phyloP scores from a whole-genome alignment of 2,329 filamentous ascomycete genomes.

The Microdochium trichocladiopsis region DNA sequence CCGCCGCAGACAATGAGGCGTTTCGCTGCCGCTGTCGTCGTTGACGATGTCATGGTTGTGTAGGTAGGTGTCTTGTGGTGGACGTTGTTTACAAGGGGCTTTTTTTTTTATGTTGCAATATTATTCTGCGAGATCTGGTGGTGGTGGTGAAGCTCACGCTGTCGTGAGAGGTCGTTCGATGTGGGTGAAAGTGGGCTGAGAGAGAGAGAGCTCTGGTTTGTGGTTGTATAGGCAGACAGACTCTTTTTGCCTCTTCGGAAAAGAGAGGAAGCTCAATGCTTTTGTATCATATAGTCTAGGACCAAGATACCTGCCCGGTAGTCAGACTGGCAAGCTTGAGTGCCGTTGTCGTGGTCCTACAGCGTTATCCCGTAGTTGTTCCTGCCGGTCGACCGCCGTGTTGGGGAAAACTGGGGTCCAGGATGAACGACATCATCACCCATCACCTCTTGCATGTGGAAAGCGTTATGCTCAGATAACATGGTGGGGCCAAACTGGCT shows the following conservation, averaged over 20 bases:
- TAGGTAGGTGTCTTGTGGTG: too few species aligned
- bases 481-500: neutral
- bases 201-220: neutral
- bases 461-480: neutral
- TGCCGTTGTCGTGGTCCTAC: too few species aligned
- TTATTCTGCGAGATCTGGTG: conserved; percentile 3
- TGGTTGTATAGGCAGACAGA: neutral
- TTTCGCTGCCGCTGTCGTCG: conserved; percentile 56
- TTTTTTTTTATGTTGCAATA: too few species aligned
- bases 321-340: too few species aligned
- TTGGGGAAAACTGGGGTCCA: neutral
- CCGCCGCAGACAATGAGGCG: conserved; percentile 87
- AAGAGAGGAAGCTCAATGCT: too few species aligned
- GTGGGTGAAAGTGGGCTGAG: neutral
- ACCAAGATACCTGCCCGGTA: too few species aligned
- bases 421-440: conserved; percentile 1
- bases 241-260: too few species aligned
- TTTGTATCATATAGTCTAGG: too few species aligned
- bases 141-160: neutral
- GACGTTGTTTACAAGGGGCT: too few species aligned
- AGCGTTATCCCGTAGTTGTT: too few species aligned
- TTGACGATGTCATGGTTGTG: conserved; percentile 11
- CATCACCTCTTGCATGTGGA: neutral
- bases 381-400: too few species aligned
- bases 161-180: neutral